Base-by-base conservation (phyloP, 495 filamentous ascomycete species). In the Hypoxylon fuscum region DNA sequence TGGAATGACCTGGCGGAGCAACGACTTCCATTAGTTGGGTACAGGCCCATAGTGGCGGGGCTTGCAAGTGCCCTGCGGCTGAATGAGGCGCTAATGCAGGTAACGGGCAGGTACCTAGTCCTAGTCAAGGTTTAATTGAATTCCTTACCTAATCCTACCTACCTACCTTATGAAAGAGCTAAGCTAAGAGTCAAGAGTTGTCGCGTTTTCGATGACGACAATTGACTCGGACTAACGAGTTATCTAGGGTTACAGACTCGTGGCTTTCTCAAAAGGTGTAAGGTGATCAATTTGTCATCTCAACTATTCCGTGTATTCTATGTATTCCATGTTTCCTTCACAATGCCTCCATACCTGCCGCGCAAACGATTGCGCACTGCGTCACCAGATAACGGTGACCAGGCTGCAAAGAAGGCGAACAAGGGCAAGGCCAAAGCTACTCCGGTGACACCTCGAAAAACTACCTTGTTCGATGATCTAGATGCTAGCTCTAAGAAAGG, bases 401-500 rank as follows among this genome's bases (percentile, higher is more conserved):
- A 27, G 15, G 22, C 23, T 46, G 18, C 49, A 29, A 67, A 47
- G 54, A 64, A 34, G 25, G 12, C 50, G 41, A 14, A 22, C 47
- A n/a, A 27, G 43, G 43, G 55, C 15, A 71, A 69, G 18, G 44
- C 48, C 21, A 49, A 66, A n/a, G 42, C 46, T 14, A 60, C 68
- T 0, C 54, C 67, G 22, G 42, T 41, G 23, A 72, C 73, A 2
- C 62, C 75, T 15, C 75, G 81, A 32, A 89, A 86, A 72, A 60
- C 77, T 11, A 86, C 81, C 11, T 81, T 89, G 20, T 90, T 88
- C 77, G 90, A 88, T 66, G 83, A 84, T 49, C 80, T 85, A 66
- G 92, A 91, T 74, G 84, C 79, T 62, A 74, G 35, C 67, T 76
- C 64, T 29, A 77, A 74, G n/a, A 74, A 73, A 15, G 76, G 75